These are phyloP conservation scores for Serendipita indica DNA, from an alignment of 768 basidiomycete species.

Conservation along the genomic window DNA sequence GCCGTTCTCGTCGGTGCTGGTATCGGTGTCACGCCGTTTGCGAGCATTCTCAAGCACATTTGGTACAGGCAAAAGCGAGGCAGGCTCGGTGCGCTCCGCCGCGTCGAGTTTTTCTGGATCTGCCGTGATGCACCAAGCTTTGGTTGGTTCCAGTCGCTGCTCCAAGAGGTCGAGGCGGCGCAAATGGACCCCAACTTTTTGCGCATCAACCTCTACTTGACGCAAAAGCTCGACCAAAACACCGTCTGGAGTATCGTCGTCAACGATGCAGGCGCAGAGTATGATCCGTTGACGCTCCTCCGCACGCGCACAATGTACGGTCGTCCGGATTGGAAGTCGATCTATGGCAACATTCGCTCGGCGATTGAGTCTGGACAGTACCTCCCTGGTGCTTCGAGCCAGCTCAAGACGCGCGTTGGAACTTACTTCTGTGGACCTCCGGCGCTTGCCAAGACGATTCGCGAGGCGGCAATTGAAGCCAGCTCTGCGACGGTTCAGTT, in stretches of 20 bases:
- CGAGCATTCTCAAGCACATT: slow-evolving; percentile 87
- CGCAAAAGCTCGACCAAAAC: slow-evolving; percentile 69
- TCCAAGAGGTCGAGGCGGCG: slow-evolving; percentile 77
- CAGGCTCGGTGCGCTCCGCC: slow-evolving; percentile 60
- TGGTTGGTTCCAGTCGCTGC: slow-evolving; percentile 86
- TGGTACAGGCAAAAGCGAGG: slow-evolving; percentile 83
- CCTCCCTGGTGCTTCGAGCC: slow-evolving; percentile 60
- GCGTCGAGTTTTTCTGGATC: slow-evolving; percentile 92
- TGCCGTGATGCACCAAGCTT: slow-evolving; percentile 93
- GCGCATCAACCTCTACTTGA: slow-evolving; percentile 81
- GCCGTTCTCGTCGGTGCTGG: slow-evolving; percentile 88
- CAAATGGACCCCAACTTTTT: slow-evolving; percentile 87
- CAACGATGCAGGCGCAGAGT: slow-evolving; percentile 71
- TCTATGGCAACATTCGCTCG: slow-evolving; percentile 58
- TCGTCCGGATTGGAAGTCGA: slow-evolving; percentile 75
- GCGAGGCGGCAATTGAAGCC: slow-evolving; percentile 47
- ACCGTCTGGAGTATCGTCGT: slow-evolving; percentile 88
- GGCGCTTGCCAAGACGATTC: slow-evolving; percentile 59
- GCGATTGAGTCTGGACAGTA: slow-evolving; percentile 75
- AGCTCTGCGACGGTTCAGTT: slow-evolving; percentile 48
- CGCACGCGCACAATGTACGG: slow-evolving; percentile 84
- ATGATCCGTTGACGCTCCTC: slow-evolving; percentile 79
- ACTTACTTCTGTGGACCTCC: slow-evolving; percentile 85
- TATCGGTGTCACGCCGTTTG: slow-evolving; percentile 93
- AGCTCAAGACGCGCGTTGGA: slow-evolving; percentile 70